These are phyloP conservation scores for Nyctanthes arbortristis DNA, from an alignment of 257 asterid species.

Conservation along the genomic window DNA sequence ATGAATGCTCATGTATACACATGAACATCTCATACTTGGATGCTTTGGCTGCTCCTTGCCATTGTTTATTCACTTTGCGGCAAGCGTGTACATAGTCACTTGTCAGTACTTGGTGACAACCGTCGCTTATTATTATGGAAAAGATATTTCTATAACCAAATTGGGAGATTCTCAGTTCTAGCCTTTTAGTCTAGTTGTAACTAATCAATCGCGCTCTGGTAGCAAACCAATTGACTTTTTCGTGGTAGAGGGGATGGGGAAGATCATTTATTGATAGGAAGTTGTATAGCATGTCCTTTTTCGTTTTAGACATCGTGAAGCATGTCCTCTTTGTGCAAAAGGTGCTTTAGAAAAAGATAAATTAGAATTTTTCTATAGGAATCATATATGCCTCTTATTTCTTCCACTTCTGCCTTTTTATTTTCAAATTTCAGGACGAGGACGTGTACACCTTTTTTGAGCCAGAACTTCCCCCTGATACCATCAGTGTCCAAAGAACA, in stretches of 20 bases:
- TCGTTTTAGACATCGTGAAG: too few species aligned
- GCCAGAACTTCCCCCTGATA: conserved; percentile 81
- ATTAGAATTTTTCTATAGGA: too few species aligned
- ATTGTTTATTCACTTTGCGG: neutral
- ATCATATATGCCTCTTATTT: neutral
- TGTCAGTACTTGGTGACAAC: neutral
- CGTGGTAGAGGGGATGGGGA: neutral
- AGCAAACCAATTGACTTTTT: neutral
- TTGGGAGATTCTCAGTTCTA: neutral
- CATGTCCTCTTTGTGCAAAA: neutral
- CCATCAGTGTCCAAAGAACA: conserved; percentile 44
- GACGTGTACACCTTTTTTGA: conserved; percentile 89
- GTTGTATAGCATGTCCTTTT: too few species aligned
- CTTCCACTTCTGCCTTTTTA: neutral
- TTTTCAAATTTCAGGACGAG: conserved; percentile 66
- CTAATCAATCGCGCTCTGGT: neutral
- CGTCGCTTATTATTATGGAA: neutral
- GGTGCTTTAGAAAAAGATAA: too few species aligned
- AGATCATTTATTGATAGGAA: neutral
- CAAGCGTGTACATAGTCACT: neutral
- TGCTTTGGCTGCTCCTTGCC: neutral
- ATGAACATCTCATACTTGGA: neutral
- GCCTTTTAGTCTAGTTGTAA: too few species aligned
- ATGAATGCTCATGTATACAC: neutral
- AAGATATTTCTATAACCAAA: neutral